phyloP scores from a whole-genome alignment of 768 basidiomycete species.

The Amanita pseudoporphyria region DNA sequence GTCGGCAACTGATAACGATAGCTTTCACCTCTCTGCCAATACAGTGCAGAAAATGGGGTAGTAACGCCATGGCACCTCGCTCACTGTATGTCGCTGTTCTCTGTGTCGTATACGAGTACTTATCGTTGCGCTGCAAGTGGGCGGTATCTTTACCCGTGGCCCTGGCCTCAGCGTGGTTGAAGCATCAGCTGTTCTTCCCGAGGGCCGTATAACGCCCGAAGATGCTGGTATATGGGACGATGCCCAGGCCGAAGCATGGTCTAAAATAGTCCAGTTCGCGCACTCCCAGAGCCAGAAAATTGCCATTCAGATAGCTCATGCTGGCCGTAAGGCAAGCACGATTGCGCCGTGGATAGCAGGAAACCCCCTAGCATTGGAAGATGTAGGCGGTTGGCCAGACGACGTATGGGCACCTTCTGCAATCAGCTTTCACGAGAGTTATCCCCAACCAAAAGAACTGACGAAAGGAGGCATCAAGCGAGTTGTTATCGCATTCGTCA shows the following conservation, averaged over 20 bases:
- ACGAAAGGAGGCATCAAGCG: slow-evolving; percentile 45
- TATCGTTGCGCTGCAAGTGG: slow-evolving; percentile 24
- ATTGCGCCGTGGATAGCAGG: slow-evolving; percentile 49
- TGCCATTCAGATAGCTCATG: slow-evolving; percentile 68
- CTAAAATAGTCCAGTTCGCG: slow-evolving; percentile 57
- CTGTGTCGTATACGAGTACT: slow-evolving; percentile 15
- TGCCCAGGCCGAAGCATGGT: slow-evolving; percentile 35
- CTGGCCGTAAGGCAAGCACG: slow-evolving; percentile 66
- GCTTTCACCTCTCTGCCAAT: slow-evolving; percentile 53
- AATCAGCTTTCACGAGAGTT: slow-evolving; percentile 31
- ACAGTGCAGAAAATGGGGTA: slow-evolving; percentile 44
- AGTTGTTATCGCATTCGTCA: slow-evolving; percentile 45
- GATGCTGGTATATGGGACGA: slow-evolving; percentile 60
- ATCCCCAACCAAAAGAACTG: slow-evolving; percentile 46
- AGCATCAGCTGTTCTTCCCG: slow-evolving; percentile 51
- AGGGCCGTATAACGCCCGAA: slow-evolving; percentile 59
- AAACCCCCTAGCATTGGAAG: slow-evolving; percentile 23
- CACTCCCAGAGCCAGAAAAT: slow-evolving; percentile 62
- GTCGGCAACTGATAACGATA: slow-evolving; percentile 9
- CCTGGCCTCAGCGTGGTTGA: slow-evolving; percentile 56
- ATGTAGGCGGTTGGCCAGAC: slow-evolving; percentile 41
- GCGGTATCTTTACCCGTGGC: slow-evolving; percentile 40
- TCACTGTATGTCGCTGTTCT: slow-evolving; percentile 39
- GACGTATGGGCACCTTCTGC: slow-evolving; percentile 50
- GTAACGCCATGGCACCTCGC: slow-evolving; percentile 48